Evolutionary conservation across 257 asterid genomes (phyloP), one percentile per base, ranked within the genome.

Genomic region (Buddleja alternifolia): DNA sequence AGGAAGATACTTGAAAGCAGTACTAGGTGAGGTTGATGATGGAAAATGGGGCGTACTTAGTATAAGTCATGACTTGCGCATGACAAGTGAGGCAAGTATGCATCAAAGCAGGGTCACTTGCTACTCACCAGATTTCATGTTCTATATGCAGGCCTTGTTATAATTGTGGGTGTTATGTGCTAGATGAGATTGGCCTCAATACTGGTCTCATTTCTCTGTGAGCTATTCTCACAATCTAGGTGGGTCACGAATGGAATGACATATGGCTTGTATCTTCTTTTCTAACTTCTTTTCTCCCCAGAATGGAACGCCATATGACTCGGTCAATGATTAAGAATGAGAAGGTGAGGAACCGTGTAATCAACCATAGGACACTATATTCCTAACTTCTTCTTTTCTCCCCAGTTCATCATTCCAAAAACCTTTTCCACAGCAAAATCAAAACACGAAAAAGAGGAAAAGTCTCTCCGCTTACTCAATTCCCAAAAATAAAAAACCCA

Each of bases 351-450:
- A 16, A 16, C 23, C 37, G n/a, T 37, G 23, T 7, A 7, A 42
- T 53, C 64, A 24, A 42, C 50, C 41, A 66, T 12, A 67, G n/a
- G 54, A 70, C 15, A 48, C 5, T 1, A 51, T 3, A 39, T n/a
- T n/a, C 47, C 36, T 5, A 34, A n/a, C 1, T 41, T 21, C 10
- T 40, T 54, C 20, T 45, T n/a, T 6, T 21, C 8, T 53, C 61
- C 57, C 59, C 10, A 67, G 4, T 24, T 56, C 41, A 3, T 46
- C 67, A 45, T 41, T 75, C 55, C 60, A 25, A 41, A n/a, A 19
- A 67, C 23, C 47, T 32, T 59, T 40, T 32, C 45, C 23, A 7
- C 19, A 8, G 17, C 42, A 57, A 63, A 57, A 36, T 44, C 56
- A 24, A 21, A 77, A 57, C 50, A 16, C 23, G 54, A 34, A 24